Base-by-base conservation (phyloP, 768 basidiomycete species). In the Candolleomyces efflorescens region DNA sequence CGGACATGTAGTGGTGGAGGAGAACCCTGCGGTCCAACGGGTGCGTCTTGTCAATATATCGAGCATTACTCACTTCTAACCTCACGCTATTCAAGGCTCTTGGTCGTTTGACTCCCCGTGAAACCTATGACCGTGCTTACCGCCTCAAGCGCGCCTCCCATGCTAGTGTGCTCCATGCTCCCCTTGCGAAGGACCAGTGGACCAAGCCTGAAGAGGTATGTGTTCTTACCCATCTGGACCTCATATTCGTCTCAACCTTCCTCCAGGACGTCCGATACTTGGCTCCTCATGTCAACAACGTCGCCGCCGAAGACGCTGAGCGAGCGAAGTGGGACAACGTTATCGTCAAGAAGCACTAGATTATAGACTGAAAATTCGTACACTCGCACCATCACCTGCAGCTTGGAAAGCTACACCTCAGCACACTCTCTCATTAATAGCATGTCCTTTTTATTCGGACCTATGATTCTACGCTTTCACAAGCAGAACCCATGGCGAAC, bases 191-290 rank as follows among this genome's bases (percentile, higher is more conserved):
- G 71, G 86, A 86, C 18, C 77, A 93, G 69, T 94, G 92, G 93
- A 76, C 81, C 50, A 82, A 81, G 59, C 75, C 82, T 1, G 81
- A 82, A 60, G 88, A 97, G 74, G 96, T 97, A 66, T 12, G 11
- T 32, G 47, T 55, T n/a, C n/a, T n/a, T n/a, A n/a, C n/a, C 59
- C 24, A 17, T 56, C 20, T 23, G 32, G 11, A 32, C 32, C 2
- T n/a, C 41, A 17, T 36, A 5, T 26, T 20, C 27, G 6, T 23
- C 37, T 9, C n/a, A 11, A 59, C 32, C 59, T 59, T 59, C 57
- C 17, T 24, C 22, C 73, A 98, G 96, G 96, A 98, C 71, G 72
- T 82, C 61, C 90, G 94, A 58, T 98, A 97, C 82, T 85, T 98
- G 65, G 81, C 78, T 60, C 88, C 91, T 26, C 82, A 88, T 69